Percentiles rank a stretch among this genome's conserved stretches.
phyloP scores from a whole-genome alignment of 2,329 filamentous ascomycete genomes.

The Peltaster fructicola region DNA sequence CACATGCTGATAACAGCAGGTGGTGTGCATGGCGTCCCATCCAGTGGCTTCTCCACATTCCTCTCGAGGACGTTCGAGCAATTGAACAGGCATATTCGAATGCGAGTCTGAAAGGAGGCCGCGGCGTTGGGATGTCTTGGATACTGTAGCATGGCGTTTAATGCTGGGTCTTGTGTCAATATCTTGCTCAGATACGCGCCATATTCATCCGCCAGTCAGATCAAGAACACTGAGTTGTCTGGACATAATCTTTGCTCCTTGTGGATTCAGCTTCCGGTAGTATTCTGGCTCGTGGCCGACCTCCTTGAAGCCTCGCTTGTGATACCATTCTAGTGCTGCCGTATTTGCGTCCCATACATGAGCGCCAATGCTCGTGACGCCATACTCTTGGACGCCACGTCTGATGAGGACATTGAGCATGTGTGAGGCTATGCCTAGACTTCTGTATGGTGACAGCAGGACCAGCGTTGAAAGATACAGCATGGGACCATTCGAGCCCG shows the following conservation, averaged over 20 bases:
- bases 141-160: not conserved
- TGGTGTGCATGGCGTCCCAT: too few species aligned
- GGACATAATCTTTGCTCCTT: constrained; percentile 35
- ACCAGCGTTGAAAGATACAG: constrained; percentile 46
- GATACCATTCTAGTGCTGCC: constrained; percentile 43
- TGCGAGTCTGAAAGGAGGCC: not conserved
- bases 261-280: constrained; percentile 40
- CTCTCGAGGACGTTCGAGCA: too few species aligned
- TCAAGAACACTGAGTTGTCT: constrained; percentile 21
- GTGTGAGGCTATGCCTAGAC: constrained; percentile 38
- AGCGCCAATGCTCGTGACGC: constrained; percentile 36
- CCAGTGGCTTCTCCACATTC: too few species aligned
- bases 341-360: constrained; percentile 48
- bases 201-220: constrained; percentile 1
- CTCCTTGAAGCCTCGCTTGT: constrained; percentile 37
- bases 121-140: not conserved
- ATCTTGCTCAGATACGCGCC: not conserved
- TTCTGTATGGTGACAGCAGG: constrained; percentile 41
- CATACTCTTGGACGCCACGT: constrained; percentile 28
- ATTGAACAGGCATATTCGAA: not conserved
- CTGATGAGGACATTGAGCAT: constrained; percentile 26
- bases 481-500: constrained; percentile 12
- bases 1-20: constrained; percentile 1
- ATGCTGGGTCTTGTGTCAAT: not conserved
- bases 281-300: constrained; percentile 36